Conservation (phyloP, 2,329 filamentous ascomycete genomes). For the Fusarium subglutinans region DNA sequence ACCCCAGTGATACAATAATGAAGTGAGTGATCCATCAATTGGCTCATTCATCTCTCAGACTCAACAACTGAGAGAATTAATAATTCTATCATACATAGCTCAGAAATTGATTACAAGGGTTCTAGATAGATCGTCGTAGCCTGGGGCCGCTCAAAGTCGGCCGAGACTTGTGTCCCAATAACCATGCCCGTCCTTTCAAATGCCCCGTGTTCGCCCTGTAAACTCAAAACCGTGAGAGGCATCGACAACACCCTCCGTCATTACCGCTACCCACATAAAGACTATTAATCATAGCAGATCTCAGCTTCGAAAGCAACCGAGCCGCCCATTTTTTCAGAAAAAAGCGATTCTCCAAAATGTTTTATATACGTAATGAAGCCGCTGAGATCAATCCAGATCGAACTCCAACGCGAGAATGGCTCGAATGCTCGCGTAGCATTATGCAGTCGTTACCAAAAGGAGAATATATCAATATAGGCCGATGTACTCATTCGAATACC, state of each 20-base stretch:
- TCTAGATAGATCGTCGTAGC: slow-evolving; percentile 44
- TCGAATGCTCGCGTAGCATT: slow-evolving; percentile 12
- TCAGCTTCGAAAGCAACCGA: slow-evolving; percentile 25
- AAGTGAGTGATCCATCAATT: slow-evolving; percentile 27
- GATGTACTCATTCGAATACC: background rate
- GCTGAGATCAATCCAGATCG: slow-evolving; percentile 28
- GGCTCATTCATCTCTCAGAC: slow-evolving; percentile 26
- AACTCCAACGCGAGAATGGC: slow-evolving; percentile 29
- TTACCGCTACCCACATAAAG: slow-evolving; percentile 44
- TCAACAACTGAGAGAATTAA: slow-evolving; percentile 18
- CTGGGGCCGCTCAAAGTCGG: slow-evolving; percentile 34
- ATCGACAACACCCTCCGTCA: slow-evolving; percentile 44
- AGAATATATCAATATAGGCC: background rate
- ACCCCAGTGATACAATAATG: background rate
- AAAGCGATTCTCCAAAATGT: slow-evolving; percentile 38
- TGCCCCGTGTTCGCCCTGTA: slow-evolving; percentile 43
- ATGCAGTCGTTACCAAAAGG: slow-evolving; percentile 12
- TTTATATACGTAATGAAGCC: slow-evolving; percentile 41
- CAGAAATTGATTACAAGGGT: slow-evolving; percentile 46
- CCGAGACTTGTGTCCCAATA: slow-evolving; percentile 43
- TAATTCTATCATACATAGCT: slow-evolving; percentile 44
- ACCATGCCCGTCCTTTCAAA: slow-evolving; percentile 43
- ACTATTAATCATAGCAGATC: slow-evolving; percentile 36
- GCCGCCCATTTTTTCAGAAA: slow-evolving; percentile 10
- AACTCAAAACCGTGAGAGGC: slow-evolving; percentile 43